Base-by-base conservation (phyloP, 805 yeast species). In the Candida orba region DNA sequence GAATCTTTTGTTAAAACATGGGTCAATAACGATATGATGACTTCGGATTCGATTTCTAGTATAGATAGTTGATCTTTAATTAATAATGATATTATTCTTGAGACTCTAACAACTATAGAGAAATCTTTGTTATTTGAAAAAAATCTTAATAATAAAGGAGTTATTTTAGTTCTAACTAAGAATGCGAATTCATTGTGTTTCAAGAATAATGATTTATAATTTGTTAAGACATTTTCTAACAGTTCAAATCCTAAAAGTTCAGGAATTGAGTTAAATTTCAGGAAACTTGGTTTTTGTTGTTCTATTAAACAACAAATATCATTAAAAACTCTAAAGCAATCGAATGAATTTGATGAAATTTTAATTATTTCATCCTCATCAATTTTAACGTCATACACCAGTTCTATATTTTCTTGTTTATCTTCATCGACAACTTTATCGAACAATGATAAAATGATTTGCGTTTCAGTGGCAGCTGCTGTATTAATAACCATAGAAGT, bases 391-490 rank as follows among this genome's bases (percentile, higher is more conserved):
- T 41, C 39, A 27, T 17, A 31, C 7, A 24, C 15, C 15, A 35
- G 12, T 14, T 40, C 43, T 13, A 25, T 22, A 2, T 46, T 44
- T 2, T 34, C 45, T 18, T 15, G 6, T 17, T 58, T 53, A 44
- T 68, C 74, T 36, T 73, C 76, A 5, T 63, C 67, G 15, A 58
- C 50, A 38, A 78, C 72, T 56, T 78, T 72, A 44, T 91, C 98
- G 60, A 84, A 91, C 0, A 89, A 75, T 27, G 84, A 77, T 32
- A 84, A 78, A 37, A 89, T 73, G 36, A 93, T 65, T 59, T 93
- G 98, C 49, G 89, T 95, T 37, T 89, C 72, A 4, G 98, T 88
- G 2, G 98, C 99, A 40, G 87, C 80, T 0, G 98, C 96, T 0
- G 98, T 86, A 54, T 89, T 90, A 13, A 78, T 72, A 6, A 93